Percentiles rank a stretch among this genome's conserved stretches.
Evolutionary conservation across 2,329 filamentous ascomycete genomes (phyloP).

Genomic region (Didymella pomorum): DNA sequence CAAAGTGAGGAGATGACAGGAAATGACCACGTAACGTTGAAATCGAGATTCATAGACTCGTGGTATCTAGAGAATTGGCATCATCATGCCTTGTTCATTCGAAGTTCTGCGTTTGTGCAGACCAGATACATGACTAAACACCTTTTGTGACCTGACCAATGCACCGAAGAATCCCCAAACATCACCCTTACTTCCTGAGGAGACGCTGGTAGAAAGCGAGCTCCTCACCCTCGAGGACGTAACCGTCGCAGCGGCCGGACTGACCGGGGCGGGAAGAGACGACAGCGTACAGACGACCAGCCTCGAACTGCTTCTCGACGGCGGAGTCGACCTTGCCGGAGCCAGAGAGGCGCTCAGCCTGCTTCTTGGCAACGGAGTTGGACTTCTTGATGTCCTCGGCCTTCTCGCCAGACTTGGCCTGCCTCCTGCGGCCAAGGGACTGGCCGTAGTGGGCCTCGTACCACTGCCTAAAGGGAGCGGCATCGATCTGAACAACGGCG

Average conservation of each 20-base stretch:
- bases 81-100: conserved; percentile 50
- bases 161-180: conserved; percentile 51
- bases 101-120: conserved; percentile 49
- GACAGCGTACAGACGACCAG: conserved; percentile 94
- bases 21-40: conserved; percentile 39
- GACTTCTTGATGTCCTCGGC: conserved; percentile 93
- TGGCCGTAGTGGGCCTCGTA: conserved; percentile 99
- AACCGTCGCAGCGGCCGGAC: conserved; percentile 95
- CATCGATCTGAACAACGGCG: conserved; percentile 98
- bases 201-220: conserved; percentile 99
- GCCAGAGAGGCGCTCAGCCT: conserved; percentile 82
- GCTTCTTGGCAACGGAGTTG: conserved; percentile 96
- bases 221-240: conserved; percentile 99
- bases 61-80: conserved; percentile 52
- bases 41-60: conserved; percentile 50
- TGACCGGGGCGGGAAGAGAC: conserved; percentile 93
- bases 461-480: conserved; percentile 99
- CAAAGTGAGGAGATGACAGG: neutral
- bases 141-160: conserved; percentile 54
- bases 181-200: conserved; percentile 86
- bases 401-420: conserved; percentile 77
- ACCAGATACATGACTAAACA: conserved; percentile 53
- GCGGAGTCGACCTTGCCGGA: conserved; percentile 90
- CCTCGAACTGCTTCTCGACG: conserved; percentile 99
- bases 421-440: conserved; percentile 85